phyloP scores from a whole-genome alignment of 129 eudicot species.

The Glebionis coronaria region DNA sequence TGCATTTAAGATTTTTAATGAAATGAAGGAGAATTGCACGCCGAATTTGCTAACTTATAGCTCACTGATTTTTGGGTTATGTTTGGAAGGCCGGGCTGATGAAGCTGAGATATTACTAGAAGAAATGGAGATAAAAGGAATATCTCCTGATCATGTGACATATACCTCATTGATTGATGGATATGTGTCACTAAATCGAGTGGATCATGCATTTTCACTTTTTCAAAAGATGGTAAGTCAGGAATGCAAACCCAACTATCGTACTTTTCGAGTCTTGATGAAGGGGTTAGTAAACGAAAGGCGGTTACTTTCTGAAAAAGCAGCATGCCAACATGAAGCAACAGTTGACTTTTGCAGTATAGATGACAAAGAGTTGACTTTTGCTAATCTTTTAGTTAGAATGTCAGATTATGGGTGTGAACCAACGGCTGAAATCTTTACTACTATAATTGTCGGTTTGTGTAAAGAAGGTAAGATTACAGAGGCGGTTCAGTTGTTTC shows the following conservation, averaged over 20 bases:
- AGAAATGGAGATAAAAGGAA: conserved; percentile 57
- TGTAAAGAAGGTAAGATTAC: conserved; percentile 55
- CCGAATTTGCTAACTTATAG: conserved; percentile 75
- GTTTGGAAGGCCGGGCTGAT: conserved; percentile 65
- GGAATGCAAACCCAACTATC: conserved; percentile 66
- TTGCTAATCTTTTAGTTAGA: conserved; percentile 49
- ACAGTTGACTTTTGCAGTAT: conserved; percentile 23
- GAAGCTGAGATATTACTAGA: conserved; percentile 58
- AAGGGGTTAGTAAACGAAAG: conserved; percentile 60
- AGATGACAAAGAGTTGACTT: conserved; percentile 36
- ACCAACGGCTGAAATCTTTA: conserved; percentile 56
- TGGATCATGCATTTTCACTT: conserved; percentile 58
- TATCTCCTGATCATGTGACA: conserved; percentile 70
- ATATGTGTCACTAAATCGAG: conserved; percentile 45
- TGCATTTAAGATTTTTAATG: conserved; percentile 60
- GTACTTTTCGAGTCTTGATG: conserved; percentile 55
- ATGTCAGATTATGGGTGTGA: conserved; percentile 62
- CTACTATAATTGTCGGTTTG: conserved; percentile 45
- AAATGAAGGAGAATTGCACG: conserved; percentile 56
- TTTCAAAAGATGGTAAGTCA: conserved; percentile 50
- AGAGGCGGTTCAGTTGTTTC: conserved; percentile 57
- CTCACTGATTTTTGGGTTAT: conserved; percentile 64
- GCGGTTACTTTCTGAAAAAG: conserved; percentile 37
- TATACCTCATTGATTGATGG: conserved; percentile 78
- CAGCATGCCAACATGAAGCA: conserved; percentile 41